Evolutionary conservation across 2,329 filamentous ascomycete species (phyloP).

Genomic region (Ophiosphaerella korrae): DNA sequence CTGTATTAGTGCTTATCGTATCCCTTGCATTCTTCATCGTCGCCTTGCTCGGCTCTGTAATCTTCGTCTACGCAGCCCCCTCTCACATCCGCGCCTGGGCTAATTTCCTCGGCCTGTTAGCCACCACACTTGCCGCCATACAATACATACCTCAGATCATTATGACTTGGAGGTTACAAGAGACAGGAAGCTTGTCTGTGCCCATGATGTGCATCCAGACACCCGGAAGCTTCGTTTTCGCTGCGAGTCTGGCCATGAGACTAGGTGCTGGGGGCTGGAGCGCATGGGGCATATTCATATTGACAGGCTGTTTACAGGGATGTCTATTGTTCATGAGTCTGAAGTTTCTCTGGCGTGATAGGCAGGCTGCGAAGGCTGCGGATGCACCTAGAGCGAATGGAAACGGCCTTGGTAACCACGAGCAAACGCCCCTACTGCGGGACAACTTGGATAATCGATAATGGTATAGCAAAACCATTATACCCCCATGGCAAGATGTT

Average conservation of each 20-base stretch:
- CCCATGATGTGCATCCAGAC: slow-evolving; percentile 99
- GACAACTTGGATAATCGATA: background rate
- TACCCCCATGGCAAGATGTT: background rate
- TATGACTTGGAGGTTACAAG: slow-evolving; percentile 83
- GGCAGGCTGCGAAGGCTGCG: slow-evolving; percentile 17
- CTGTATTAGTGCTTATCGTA: slow-evolving; percentile 72
- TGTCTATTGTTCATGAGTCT: slow-evolving; percentile 79
- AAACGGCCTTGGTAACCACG: slow-evolving; percentile 1
- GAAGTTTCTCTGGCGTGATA: slow-evolving; percentile 68
- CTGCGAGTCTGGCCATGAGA: slow-evolving; percentile 78
- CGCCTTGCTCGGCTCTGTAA: slow-evolving; percentile 66
- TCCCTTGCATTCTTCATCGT: slow-evolving; percentile 79
- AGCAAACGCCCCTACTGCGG: slow-evolving; percentile 20
- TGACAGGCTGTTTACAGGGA: slow-evolving; percentile 86
- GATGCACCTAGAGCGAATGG: slow-evolving; percentile 5
- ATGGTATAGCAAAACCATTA: background rate
- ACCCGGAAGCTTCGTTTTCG: slow-evolving; percentile 88
- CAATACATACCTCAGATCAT: slow-evolving; percentile 97
- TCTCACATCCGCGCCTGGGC: slow-evolving; percentile 76
- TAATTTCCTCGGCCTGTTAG: slow-evolving; percentile 79
- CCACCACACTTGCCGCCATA: slow-evolving; percentile 77
- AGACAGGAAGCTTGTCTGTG: slow-evolving; percentile 89
- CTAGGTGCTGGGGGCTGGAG: slow-evolving; percentile 88
- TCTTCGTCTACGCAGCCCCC: slow-evolving; percentile 69
- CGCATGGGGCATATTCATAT: slow-evolving; percentile 88